A percentile compares a stretch with the other conserved stretches of the same genome.
Evolutionary conservation across 768 basidiomycete genomes (phyloP).

Genomic region (Russula dissimulans): DNA sequence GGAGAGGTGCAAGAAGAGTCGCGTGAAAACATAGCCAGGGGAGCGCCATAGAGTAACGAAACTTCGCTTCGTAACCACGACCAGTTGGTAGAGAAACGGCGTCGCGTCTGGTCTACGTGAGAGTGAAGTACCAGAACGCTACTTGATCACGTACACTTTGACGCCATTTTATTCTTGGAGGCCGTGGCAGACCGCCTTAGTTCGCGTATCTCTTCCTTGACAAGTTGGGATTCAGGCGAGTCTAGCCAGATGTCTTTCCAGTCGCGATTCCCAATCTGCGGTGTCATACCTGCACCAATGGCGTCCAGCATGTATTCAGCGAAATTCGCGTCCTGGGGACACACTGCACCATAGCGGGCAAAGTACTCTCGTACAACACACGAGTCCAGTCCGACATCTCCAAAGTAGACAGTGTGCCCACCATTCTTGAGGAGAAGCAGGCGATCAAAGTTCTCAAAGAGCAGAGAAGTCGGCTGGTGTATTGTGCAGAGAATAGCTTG

Average conservation of each 20-base stretch:
- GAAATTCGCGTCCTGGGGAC: constrained; percentile 72
- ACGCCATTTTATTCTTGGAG: neutral
- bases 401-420: constrained; percentile 91
- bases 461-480: constrained; percentile 76
- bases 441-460: constrained; percentile 82
- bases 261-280: constrained; percentile 66
- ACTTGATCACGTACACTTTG: constrained; percentile 1
- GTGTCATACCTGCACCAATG: constrained; percentile 76
- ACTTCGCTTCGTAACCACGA: constrained; percentile 56
- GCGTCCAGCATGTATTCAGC: constrained; percentile 70
- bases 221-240: constrained; percentile 43
- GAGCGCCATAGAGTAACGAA: constrained; percentile 70
- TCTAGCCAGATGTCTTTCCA: constrained; percentile 84
- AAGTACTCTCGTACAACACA: constrained; percentile 66
- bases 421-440: constrained; percentile 62
- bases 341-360: constrained; percentile 59
- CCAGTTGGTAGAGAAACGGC: constrained; percentile 64
- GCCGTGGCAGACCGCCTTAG: constrained; percentile 27
- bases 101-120: constrained; percentile 50
- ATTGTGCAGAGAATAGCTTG: constrained; percentile 89
- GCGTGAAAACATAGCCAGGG: constrained; percentile 78
- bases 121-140: neutral
- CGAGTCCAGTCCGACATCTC: constrained; percentile 74
- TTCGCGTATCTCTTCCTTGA: constrained; percentile 27
- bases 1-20: constrained; percentile 66